These are phyloP conservation scores for Diaporthe ampelina DNA, from an alignment of 2,329 filamentous ascomycete species.

Conservation along the genomic window DNA sequence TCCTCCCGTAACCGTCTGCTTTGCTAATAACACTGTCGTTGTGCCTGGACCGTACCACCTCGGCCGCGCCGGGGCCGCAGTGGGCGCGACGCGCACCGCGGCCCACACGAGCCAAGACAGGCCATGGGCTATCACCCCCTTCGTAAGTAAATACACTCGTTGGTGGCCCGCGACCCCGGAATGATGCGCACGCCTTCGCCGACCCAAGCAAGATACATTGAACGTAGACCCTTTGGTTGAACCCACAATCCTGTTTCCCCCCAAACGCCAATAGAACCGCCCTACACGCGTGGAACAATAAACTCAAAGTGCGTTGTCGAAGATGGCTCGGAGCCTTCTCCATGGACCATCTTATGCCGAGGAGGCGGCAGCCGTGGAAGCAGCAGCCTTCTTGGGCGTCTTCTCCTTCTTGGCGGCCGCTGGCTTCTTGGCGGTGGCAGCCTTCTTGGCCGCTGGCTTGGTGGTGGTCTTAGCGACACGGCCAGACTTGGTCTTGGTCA, in stretches of 20 bases:
- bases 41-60: constrained; percentile 7
- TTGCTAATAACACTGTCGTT: constrained; percentile 28
- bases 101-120: constrained; percentile 29
- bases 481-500: constrained; percentile 88
- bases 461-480: constrained; percentile 80
- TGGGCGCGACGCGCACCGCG: background rate
- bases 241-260: constrained; percentile 49
- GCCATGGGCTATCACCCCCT: constrained; percentile 1
- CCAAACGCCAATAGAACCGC: constrained; percentile 51
- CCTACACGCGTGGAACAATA: constrained; percentile 46
- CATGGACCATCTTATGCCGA: constrained; percentile 20
- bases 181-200: constrained; percentile 34
- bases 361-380: constrained; percentile 35
- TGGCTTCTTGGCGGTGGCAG: constrained; percentile 51
- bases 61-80: constrained; percentile 9
- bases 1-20: constrained; percentile 28
- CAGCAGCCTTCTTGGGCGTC: constrained; percentile 53
- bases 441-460: constrained; percentile 62
- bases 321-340: constrained; percentile 48
- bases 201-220: constrained; percentile 42
- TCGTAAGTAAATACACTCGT: constrained; percentile 48
- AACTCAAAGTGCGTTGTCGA: constrained; percentile 48
- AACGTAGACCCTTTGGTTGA: constrained; percentile 43
- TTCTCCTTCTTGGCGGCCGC: constrained; percentile 63
- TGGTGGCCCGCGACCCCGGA: constrained; percentile 43